phyloP scores from a whole-genome alignment of 139 green algal species.

The Nannochloris sp. region DNA sequence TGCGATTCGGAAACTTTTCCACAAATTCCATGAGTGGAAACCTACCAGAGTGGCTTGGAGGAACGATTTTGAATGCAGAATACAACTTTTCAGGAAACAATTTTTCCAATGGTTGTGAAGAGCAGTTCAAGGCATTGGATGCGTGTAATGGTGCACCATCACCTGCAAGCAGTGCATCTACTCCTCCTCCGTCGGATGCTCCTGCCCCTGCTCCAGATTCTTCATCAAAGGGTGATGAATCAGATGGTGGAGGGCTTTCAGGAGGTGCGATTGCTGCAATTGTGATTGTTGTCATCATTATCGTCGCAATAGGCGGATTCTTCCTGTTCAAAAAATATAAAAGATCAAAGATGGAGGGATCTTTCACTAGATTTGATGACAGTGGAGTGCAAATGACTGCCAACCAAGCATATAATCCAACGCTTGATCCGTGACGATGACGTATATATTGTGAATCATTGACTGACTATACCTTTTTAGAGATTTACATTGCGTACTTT shows the following conservation, averaged over 20 bases:
- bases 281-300: slow-evolving; percentile 1
- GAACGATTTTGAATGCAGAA: background rate
- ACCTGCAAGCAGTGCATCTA: background rate
- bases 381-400: background rate
- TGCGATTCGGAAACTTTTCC: slow-evolving; percentile 1
- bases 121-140: background rate
- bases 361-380: background rate
- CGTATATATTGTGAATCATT: no score
- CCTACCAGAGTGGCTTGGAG: slow-evolving; percentile 4
- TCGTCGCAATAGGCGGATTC: background rate
- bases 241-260: background rate
- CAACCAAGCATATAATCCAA: background rate
- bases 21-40: slow-evolving; percentile 7
- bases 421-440: background rate
- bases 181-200: background rate
- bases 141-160: background rate
- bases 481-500: background rate
- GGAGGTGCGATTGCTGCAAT: slow-evolving; percentile 5
- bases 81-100: slow-evolving; percentile 6
- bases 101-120: slow-evolving; percentile 5
- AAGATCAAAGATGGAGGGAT: background rate
- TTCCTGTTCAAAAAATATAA: background rate
- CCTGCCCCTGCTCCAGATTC: background rate
- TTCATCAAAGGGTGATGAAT: background rate
- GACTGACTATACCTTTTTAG: background rate